Evolutionary conservation across 139 green algal genomes (phyloP), one percentile per base, ranked within the genome.

Genomic region (Micractinium conductrix): DNA sequence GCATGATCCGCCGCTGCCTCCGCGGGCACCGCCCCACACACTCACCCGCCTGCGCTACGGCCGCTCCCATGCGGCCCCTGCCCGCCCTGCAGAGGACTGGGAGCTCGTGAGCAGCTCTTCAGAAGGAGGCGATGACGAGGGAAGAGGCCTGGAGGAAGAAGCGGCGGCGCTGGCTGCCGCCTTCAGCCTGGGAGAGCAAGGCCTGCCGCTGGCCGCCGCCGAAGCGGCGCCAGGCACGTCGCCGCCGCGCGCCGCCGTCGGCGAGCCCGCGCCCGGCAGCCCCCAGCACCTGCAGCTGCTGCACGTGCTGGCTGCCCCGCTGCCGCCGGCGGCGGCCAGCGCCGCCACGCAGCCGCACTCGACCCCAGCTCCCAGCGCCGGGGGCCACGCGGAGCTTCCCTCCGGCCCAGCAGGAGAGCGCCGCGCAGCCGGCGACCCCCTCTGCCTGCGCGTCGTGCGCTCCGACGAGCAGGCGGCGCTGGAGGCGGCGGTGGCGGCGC

Each of bases 71-170:
- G 26, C 63, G 8, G 17, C 28, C 63, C 30, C n/a, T 35, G 30
- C 21, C 38, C 40, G 22, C 8, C 5, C 70, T 40, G 42, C 35
- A 40, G 42, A 42, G 30, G 35, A 71, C 38, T 82, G 76, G 76
- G 76, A 82, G 58, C 62, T 82, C 8, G 76, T 82, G 58, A 82
- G 71, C 58, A 37, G 42, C 76, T 82, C 76, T 0, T 82, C 76
- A 12, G 53, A 71, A 10, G 76, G 72, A 2, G 76, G 38, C 6
- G 76, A 38, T 38, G 43, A 22, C 38, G 38, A 22, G 65, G 65
- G 70, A 5, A 9, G 9, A 8, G 70, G 58, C 12, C 30, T 68
- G 76, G 53, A 43, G 53, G 55, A 28, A 14, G 76, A 71, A 16
- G 76, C 62, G 16, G 50, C 38, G 22, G 75, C 76, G 9, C 76